Percentiles rank a stretch among this genome's conserved stretches.
Evolutionary conservation across 805 yeast genomes (phyloP).

Genomic region (Kregervanrija pseudodelftensis): DNA sequence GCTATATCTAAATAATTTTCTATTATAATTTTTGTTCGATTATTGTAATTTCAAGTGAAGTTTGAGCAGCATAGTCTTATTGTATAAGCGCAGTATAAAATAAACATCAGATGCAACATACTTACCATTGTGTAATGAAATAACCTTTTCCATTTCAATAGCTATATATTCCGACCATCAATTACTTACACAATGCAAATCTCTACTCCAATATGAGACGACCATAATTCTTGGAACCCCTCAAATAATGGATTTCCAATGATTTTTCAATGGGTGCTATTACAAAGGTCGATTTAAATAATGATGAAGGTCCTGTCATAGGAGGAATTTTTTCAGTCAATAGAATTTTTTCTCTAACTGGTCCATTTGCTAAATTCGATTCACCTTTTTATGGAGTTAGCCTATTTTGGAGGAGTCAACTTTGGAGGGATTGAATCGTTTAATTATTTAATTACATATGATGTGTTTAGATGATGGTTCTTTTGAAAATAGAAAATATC

Average conservation of each 20-base stretch:
- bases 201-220: too few species aligned
- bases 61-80: too few species aligned
- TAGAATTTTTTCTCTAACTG: too few species aligned
- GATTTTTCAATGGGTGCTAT: conserved; percentile 78
- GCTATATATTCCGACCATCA: not conserved
- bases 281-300: conserved; percentile 47
- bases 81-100: not conserved
- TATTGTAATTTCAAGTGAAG: too few species aligned
- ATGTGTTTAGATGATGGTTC: conserved; percentile 35
- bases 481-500: too few species aligned
- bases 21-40: not conserved
- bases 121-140: too few species aligned
- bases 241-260: conserved; percentile 56
- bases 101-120: too few species aligned
- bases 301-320: conserved; percentile 39
- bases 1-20: too few species aligned
- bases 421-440: conserved; percentile 56
- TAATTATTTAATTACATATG: conserved; percentile 41
- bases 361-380: too few species aligned
- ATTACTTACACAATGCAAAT: not conserved
- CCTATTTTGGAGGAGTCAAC: conserved; percentile 41
- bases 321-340: conserved; percentile 25
- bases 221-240: too few species aligned
- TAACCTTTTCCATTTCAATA: too few species aligned
- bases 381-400: conserved; percentile 43